These are phyloP conservation scores for Zygosaccharomyces sapae DNA, from an alignment of 1,139 yeast genomes.

Conservation along the genomic window DNA sequence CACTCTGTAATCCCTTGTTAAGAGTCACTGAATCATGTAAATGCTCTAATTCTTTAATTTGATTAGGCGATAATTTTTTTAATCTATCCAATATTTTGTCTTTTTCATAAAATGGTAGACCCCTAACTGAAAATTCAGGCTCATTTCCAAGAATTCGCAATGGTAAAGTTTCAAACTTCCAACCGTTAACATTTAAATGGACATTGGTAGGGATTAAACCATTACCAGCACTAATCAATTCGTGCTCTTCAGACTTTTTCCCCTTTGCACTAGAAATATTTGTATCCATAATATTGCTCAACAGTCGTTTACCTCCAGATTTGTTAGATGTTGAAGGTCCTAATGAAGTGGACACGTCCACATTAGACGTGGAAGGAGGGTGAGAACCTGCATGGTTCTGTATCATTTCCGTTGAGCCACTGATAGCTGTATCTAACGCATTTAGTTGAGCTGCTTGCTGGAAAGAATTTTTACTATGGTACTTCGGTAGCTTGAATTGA, in stretches of 20 bases:
- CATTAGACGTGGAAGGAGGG: conserved; percentile 7
- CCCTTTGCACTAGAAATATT: conserved; percentile 11
- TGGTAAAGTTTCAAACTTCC: conserved; percentile 36
- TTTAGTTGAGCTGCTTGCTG: conserved; percentile 32
- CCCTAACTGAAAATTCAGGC: conserved; percentile 29
- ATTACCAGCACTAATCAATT: conserved; percentile 6
- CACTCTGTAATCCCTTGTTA: conserved; percentile 33
- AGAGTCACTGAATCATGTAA: conserved; percentile 38
- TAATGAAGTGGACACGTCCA: conserved; percentile 1
- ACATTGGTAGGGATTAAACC: conserved; percentile 9
- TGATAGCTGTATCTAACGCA: conserved; percentile 31
- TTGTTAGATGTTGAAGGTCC: conserved; percentile 19
- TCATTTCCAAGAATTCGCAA: conserved; percentile 8
- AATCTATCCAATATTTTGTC: conserved; percentile 22
- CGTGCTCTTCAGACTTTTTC: conserved; percentile 17
- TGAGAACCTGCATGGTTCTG: conserved; percentile 1
- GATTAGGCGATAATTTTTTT: conserved; percentile 28
- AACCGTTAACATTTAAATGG: conserved; percentile 31
- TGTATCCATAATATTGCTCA: conserved; percentile 23
- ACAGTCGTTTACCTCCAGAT: conserved; percentile 22
- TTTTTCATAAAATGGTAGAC: conserved; percentile 36
- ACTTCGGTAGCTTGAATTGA: conserved; percentile 37
- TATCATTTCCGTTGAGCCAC: conserved; percentile 12
- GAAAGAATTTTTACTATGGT: conserved; percentile 36
- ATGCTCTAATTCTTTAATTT: conserved; percentile 38